Conservation (phyloP, 441 rosid genomes). For the Capsella rubella region DNA sequence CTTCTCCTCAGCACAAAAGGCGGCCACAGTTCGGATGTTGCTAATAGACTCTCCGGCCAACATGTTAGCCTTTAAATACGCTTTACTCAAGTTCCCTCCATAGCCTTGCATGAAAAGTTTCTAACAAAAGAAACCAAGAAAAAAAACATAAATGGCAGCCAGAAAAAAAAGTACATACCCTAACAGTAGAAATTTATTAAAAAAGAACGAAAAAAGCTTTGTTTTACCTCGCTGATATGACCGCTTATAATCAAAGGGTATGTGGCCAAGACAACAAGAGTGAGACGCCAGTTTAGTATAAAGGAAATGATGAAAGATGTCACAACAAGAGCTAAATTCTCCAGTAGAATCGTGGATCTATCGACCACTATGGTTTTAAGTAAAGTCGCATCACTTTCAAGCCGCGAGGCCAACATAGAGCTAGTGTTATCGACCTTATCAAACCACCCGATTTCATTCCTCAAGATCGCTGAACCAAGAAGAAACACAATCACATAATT, state of each 20-base stretch:
- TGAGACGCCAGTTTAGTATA: constrained; percentile 89
- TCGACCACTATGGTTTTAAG: constrained; percentile 77
- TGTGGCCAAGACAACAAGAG: constrained; percentile 85
- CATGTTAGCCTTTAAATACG: constrained; percentile 92
- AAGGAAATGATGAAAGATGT: constrained; percentile 81
- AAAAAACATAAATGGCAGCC: background rate
- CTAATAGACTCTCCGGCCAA: constrained; percentile 91
- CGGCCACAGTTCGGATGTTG: constrained; percentile 90
- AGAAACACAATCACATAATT: background rate
- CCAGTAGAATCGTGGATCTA: constrained; percentile 75
- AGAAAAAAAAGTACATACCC: background rate
- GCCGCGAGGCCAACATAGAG: constrained; percentile 78
- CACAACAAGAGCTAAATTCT: constrained; percentile 72
- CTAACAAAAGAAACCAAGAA: constrained; percentile 48
- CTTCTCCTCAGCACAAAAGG: constrained; percentile 90
- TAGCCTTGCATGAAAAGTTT: constrained; percentile 95
- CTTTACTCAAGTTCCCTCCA: constrained; percentile 94
- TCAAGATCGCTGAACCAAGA: constrained; percentile 68
- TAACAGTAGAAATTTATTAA: background rate
- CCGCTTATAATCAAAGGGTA: constrained; percentile 88
- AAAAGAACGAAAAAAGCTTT: background rate
- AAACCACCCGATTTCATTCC: constrained; percentile 94
- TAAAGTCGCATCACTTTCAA: constrained; percentile 78
- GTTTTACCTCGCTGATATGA: constrained; percentile 88
- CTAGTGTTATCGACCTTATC: constrained; percentile 79